These are phyloP conservation scores for Cryphonectria naterciae DNA, from an alignment of 2,329 filamentous ascomycete genomes.

Conservation along the genomic window DNA sequence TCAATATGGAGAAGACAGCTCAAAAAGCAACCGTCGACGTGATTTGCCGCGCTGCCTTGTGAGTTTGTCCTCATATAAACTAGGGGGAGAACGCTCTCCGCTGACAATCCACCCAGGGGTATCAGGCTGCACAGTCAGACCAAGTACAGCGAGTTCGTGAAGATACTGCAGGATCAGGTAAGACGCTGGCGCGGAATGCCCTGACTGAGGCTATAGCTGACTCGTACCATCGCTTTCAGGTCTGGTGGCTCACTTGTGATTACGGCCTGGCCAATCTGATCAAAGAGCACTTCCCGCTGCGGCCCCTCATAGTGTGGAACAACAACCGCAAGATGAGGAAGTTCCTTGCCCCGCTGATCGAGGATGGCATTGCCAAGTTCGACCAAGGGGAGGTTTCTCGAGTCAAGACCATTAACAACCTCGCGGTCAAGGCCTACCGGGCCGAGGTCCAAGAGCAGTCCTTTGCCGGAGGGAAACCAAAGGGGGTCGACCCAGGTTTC, in stretches of 20 bases:
- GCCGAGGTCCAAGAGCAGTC: slow-evolving; percentile 24
- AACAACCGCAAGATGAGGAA: slow-evolving; percentile 37
- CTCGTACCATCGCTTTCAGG: not conserved
- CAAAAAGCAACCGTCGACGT: slow-evolving; percentile 29
- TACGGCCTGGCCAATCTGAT: slow-evolving; percentile 12
- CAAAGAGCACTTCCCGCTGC: slow-evolving; percentile 29
- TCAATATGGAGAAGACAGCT: slow-evolving; percentile 21
- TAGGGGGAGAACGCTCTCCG: not conserved
- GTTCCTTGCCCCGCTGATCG: slow-evolving; percentile 35
- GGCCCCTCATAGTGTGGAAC: slow-evolving; percentile 34
- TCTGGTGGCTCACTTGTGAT: slow-evolving; percentile 29
- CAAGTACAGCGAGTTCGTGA: not conserved
- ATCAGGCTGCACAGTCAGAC: slow-evolving; percentile 13
- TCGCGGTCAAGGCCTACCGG: slow-evolving; percentile 36
- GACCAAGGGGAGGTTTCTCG: slow-evolving; percentile 19
- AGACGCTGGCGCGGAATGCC: not conserved
- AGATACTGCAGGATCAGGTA: slow-evolving; percentile 9
- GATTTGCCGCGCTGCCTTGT: slow-evolving; percentile 38
- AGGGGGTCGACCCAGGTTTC: slow-evolving; percentile 18
- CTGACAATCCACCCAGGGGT: not conserved
- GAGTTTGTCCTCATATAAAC: slow-evolving; percentile 21
- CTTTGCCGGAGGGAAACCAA: not conserved
- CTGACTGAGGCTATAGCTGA: not conserved
- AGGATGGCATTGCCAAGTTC: slow-evolving; percentile 34
- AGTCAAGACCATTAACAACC: slow-evolving; percentile 37